phyloP scores from a whole-genome alignment of 177 flowering plant genomes.

The Telopea speciosissima region DNA sequence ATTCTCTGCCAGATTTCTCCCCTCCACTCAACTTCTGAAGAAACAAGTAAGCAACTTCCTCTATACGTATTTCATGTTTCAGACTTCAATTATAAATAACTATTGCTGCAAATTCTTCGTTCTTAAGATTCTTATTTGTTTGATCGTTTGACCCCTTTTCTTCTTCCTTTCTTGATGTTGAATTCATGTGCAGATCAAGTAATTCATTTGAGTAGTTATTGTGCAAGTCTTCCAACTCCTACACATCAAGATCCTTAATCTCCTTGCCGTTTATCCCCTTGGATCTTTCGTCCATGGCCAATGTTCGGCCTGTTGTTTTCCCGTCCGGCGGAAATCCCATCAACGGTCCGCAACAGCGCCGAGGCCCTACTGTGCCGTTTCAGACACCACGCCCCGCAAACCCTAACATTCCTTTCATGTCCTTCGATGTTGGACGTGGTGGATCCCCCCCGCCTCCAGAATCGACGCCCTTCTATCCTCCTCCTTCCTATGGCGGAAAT shows the following conservation, averaged over 20 bases:
- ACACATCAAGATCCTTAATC: neutral
- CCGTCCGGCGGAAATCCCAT: constrained; percentile 51
- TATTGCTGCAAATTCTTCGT: too few relatives aligned
- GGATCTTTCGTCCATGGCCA: constrained; percentile 35
- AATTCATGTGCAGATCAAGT: too few relatives aligned
- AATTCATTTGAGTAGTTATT: too few relatives aligned
- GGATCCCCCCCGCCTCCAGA: constrained; percentile 30
- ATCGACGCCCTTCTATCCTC: constrained; percentile 35
- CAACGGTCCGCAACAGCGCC: constrained; percentile 42
- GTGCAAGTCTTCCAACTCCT: too few relatives aligned
- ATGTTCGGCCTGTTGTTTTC: constrained; percentile 74
- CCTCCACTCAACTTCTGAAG: too few relatives aligned
- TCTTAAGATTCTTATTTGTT: too few relatives aligned
- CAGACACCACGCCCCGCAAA: constrained; percentile 55
- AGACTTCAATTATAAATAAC: too few relatives aligned
- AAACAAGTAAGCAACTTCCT: too few relatives aligned
- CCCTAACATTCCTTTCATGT: constrained; percentile 76
- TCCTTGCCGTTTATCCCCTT: neutral
- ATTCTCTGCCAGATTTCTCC: too few relatives aligned
- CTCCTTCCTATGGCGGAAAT: constrained; percentile 30
- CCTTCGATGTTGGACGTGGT: constrained; percentile 53
- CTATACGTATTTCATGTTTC: too few relatives aligned
- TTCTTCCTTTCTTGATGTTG: too few relatives aligned
- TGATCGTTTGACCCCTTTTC: too few relatives aligned
- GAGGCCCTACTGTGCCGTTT: constrained; percentile 64